Conservation (phyloP, 345 rosid genomes). For the Populus tremula region DNA sequence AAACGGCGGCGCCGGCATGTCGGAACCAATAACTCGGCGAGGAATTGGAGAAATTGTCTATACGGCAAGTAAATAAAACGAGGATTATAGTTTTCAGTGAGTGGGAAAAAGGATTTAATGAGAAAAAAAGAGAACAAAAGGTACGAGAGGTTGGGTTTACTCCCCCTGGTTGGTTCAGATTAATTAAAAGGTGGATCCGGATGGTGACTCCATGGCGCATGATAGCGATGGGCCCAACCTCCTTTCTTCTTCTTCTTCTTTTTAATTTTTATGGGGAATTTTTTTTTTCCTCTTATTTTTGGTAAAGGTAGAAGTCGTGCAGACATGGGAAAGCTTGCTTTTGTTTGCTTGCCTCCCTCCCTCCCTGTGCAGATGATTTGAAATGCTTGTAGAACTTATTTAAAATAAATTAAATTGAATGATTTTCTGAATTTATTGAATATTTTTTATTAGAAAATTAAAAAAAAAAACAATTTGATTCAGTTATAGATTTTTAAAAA, state of each 20-base stretch:
- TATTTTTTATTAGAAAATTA: no score
- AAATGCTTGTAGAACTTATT: no score
- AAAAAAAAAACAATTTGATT: no score
- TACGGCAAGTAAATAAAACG: neutral
- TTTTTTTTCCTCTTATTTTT: neutral
- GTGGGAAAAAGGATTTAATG: neutral
- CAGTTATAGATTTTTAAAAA: no score
- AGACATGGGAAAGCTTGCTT: conserved; percentile 15
- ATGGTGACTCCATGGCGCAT: conserved; percentile 41
- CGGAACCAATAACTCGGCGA: conserved; percentile 36
- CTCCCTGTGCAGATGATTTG: neutral
- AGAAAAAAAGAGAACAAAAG: neutral
- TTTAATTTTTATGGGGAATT: neutral
- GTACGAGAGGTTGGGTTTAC: neutral
- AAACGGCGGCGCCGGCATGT: conserved; percentile 48
- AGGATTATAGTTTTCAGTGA: neutral
- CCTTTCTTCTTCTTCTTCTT: neutral
- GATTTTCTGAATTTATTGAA: no score
- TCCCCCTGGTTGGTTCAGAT: conserved; percentile 18
- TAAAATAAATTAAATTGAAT: no score
- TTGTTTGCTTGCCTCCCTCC: conserved; percentile 25
- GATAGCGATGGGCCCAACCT: conserved; percentile 26
- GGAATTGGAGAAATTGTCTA: conserved; percentile 24
- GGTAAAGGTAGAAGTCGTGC: neutral
- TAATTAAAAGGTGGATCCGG: conserved; percentile 37